phyloP scores from a whole-genome alignment of 495 filamentous ascomycete genomes.

The Usnea hakonensis region DNA sequence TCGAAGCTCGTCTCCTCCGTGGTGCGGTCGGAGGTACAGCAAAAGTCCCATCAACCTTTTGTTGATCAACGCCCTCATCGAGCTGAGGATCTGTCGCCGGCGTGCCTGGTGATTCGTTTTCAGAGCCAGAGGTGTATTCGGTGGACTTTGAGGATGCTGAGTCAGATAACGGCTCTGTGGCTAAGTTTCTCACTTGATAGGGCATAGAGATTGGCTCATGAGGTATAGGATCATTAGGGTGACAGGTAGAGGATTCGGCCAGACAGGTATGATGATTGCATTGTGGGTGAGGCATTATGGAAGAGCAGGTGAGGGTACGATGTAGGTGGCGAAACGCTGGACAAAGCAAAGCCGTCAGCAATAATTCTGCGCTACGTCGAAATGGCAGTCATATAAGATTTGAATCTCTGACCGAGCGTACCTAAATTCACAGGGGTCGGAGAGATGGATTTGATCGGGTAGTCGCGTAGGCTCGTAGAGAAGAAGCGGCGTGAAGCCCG shows the following conservation, averaged over 20 bases:
- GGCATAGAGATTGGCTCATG: constrained; percentile 43
- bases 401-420: neutral
- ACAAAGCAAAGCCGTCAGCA: neutral
- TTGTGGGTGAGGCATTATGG: constrained; percentile 12
- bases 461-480: neutral
- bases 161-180: constrained; percentile 21
- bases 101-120: constrained; percentile 41
- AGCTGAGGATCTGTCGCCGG: constrained; percentile 45
- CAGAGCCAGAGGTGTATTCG: constrained; percentile 32
- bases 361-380: neutral
- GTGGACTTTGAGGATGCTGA: constrained; percentile 38
- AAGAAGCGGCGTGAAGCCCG: constrained; percentile 1
- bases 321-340: neutral
- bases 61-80: constrained; percentile 37
- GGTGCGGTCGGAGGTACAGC: constrained; percentile 23
- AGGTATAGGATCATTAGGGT: constrained; percentile 51
- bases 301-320: neutral
- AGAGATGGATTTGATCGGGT: neutral
- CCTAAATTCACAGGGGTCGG: neutral
- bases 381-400: neutral
- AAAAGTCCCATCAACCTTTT: constrained; percentile 28
- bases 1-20: constrained; percentile 64
- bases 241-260: constrained; percentile 42
- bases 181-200: constrained; percentile 16
- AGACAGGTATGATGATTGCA: constrained; percentile 24